Base-by-base conservation (phyloP, 441 rosid species). In the Mallotus repandus region DNA sequence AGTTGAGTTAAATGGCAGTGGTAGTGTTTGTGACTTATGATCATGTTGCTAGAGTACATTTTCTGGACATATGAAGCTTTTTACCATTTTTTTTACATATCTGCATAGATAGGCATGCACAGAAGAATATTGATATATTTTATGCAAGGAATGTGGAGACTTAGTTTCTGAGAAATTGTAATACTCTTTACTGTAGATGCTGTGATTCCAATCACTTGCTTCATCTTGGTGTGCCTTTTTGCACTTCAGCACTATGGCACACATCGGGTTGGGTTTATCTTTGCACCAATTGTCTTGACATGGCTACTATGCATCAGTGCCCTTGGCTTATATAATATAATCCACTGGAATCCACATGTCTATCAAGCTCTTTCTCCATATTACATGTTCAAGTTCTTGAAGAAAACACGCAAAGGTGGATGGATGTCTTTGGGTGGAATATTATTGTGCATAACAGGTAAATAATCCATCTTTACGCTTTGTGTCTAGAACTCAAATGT, bases 371-470 rank as follows among this genome's bases (percentile, higher is more conserved):
- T 96, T 38, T 92, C 97, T 75, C 99, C 98, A 18, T 86, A 83
- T 73, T 91, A 96, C 88, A 96, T 96, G 99, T 90, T 87, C 88
- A 93, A 89, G 91, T 96, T 93, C 84, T 83, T 96, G 86, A 91
- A 87, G 83, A 96, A 89, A 88, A 96, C 98, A 0, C 84, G 79
- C 83, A 89, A 84, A 76, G 81, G 97, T 11, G 99, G 99, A 52
- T 96, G 99, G 99, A 89, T 96, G 98, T 96, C 99, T 63, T 80
- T 96, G 53, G 99, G 99, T 54, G 99, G 99, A 58, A 89, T 94
- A 82, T 77, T 96, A 82, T 71, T 96, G 76, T 96, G 98, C 81
- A 93, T 96, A 75, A 96, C 99, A 77, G 99, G 99, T 91, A 81
- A 35, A 63, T 9, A 59, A 13, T 19, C 41, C 14, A 12, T 50